Evolutionary conservation across 805 yeast genomes (phyloP), one percentile per base, ranked within the genome.

Genomic region (Metschnikowia colocasiae): DNA sequence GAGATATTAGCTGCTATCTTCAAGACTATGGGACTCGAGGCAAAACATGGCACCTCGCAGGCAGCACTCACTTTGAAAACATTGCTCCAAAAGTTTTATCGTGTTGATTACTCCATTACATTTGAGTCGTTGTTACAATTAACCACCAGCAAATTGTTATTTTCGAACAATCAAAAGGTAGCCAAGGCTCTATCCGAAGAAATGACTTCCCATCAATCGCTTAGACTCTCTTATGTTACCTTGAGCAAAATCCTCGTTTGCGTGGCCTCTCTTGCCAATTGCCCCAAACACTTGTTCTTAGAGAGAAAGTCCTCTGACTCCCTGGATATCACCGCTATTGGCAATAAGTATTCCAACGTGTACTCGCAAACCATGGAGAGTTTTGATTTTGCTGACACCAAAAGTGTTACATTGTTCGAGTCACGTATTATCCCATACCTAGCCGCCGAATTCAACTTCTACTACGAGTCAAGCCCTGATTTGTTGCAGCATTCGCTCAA

Each of bases 251-350:
- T 68, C 2, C 62, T 60, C 43, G 51, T 54, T 6, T 52, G 68
- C 8, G 38, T 62, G 26, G 60, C 62, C 2, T 46, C 62, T 1
- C 57, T 68, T 16, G 57, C 65, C 3, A 54, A 54, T 26, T 49
- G 62, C 26, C 71, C 71, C 9, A 34, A 49, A 3, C 41, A 40
- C 13, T 53, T 61, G 20, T 44, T 64, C 13, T 59, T 62, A 0
- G 58, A 50, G 12, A 55, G 55, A 23, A 48, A 56, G 27, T 48
- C 48, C 4, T 44, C 58, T 1, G 42, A 57, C n/a, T 60, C 68
- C 2, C 57, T 61, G 13, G 70, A 66, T 49, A 63, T 65, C 30
- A 62, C 69, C 13, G 60, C 58, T 12, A 41, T 60, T 31, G 39
- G 40, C 19, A 47, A 47, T 9, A 61, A 56, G 18, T 53, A 60